phyloP scores from a whole-genome alignment of 768 basidiomycete genomes.

The Lyophyllum decastes region DNA sequence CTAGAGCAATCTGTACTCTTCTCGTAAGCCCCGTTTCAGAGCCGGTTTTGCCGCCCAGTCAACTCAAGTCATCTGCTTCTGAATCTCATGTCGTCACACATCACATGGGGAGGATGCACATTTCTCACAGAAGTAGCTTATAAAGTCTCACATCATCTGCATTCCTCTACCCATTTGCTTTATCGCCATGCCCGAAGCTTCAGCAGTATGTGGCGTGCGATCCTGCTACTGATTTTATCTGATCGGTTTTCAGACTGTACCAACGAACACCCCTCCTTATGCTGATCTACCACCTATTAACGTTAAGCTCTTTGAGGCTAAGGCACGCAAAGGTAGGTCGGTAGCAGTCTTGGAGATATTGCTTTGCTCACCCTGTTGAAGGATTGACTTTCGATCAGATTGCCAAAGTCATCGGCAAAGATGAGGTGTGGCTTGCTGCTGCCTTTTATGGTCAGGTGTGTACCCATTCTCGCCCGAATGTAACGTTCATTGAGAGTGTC shows the following conservation, averaged over 20 bases:
- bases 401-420: constrained; percentile 62
- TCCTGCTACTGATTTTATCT: not conserved
- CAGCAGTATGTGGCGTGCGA: constrained; percentile 14
- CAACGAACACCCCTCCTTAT: constrained; percentile 44
- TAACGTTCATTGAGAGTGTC: not conserved
- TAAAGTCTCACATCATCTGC: constrained; percentile 2
- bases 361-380: constrained; percentile 20
- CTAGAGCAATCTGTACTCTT: no score
- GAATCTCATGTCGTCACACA: constrained; percentile 15
- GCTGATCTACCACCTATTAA: constrained; percentile 54
- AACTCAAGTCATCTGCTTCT: not conserved
- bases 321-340: constrained; percentile 59
- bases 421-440: constrained; percentile 83
- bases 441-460: constrained; percentile 79
- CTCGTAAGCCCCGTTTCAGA: no score
- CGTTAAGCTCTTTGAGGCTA: constrained; percentile 59
- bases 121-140: constrained; percentile 4
- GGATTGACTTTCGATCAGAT: constrained; percentile 73
- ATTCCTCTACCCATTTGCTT: not conserved
- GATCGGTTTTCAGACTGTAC: constrained; percentile 33
- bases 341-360: not conserved
- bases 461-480: not conserved
- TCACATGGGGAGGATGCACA: constrained; percentile 9
- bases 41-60: not conserved
- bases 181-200: constrained; percentile 34